These are phyloP conservation scores for Scedosporium dehoogii DNA, from an alignment of 2,329 filamentous ascomycete species.

Conservation along the genomic window DNA sequence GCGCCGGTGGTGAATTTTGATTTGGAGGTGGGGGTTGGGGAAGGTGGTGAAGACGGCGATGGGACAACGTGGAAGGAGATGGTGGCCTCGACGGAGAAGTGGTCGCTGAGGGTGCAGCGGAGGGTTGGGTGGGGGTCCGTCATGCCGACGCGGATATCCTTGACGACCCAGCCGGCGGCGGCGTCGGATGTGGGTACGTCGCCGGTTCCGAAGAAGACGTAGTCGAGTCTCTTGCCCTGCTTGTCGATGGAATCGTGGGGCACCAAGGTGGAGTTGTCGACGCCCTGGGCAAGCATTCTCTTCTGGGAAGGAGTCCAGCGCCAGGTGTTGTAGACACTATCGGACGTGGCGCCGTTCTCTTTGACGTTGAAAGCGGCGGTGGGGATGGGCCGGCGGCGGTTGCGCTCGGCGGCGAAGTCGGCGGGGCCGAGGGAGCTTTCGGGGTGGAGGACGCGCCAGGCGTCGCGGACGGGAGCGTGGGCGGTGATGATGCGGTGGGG, in stretches of 20 bases:
- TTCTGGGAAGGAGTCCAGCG: constrained; percentile 68
- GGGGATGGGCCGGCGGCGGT: constrained; percentile 57
- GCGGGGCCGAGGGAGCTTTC: constrained; percentile 71
- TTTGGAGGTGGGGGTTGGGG: constrained; percentile 9
- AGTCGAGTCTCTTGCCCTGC: constrained; percentile 80
- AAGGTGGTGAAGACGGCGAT: constrained; percentile 10
- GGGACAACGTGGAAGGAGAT: constrained; percentile 38
- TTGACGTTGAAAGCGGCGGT: constrained; percentile 67
- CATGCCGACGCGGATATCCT: constrained; percentile 66
- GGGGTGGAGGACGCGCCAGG: constrained; percentile 77
- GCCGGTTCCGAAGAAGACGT: constrained; percentile 71
- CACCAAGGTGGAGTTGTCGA: constrained; percentile 40
- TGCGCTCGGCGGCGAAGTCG: constrained; percentile 55
- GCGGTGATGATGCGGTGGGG: constrained; percentile 74
- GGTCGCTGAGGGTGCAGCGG: constrained; percentile 82
- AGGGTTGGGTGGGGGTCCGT: constrained; percentile 70
- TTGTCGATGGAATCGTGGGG: constrained; percentile 59
- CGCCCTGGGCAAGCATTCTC: constrained; percentile 53
- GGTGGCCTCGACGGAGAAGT: constrained; percentile 83
- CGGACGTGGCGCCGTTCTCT: constrained; percentile 80
- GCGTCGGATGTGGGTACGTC: constrained; percentile 19
- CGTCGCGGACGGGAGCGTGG: constrained; percentile 68
- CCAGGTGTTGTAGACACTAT: constrained; percentile 86
- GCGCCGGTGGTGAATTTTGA: constrained; percentile 8
- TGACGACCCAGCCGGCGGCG: constrained; percentile 54